These are phyloP conservation scores for Epicoccum nigrum DNA, from an alignment of 2,329 filamentous ascomycete species.

Conservation along the genomic window DNA sequence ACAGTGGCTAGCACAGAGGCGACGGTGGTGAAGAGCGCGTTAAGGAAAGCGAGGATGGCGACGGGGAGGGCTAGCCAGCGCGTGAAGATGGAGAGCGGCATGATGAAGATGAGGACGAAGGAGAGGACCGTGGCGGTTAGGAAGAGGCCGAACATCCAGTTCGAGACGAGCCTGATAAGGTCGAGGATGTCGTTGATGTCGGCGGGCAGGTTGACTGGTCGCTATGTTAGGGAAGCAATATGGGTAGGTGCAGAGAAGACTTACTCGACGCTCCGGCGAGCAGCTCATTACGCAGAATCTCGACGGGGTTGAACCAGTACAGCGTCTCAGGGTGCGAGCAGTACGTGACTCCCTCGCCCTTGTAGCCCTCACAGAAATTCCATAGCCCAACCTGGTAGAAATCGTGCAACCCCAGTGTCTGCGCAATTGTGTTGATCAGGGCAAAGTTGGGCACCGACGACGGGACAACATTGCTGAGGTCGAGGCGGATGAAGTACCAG, in stretches of 20 bases:
- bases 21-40: conserved; percentile 70
- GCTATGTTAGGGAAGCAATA: conserved; percentile 9
- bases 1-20: conserved; percentile 79
- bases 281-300: conserved; percentile 79
- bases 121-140: conserved; percentile 72
- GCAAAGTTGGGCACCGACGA: conserved; percentile 71
- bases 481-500: conserved; percentile 84
- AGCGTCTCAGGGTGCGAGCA: conserved; percentile 74
- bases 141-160: conserved; percentile 91
- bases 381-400: conserved; percentile 94
- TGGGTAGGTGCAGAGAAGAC: conserved; percentile 27
- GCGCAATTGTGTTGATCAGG: conserved; percentile 85
- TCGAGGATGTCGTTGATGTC: conserved; percentile 75
- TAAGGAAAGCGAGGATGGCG: conserved; percentile 69
- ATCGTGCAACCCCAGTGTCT: conserved; percentile 85
- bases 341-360: conserved; percentile 72
- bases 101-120: conserved; percentile 72
- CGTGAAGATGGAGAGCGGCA: conserved; percentile 59
- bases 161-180: conserved; percentile 75
- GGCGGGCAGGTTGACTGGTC: conserved; percentile 71
- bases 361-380: conserved; percentile 90
- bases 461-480: conserved; percentile 82
- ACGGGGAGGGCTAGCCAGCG: conserved; percentile 69
- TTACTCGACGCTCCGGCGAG: conserved; percentile 78
- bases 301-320: conserved; percentile 92